Evolutionary conservation across 148 eudicot species (phyloP), one percentile per base, ranked within the genome.

Genomic region (Rhododendron molle): DNA sequence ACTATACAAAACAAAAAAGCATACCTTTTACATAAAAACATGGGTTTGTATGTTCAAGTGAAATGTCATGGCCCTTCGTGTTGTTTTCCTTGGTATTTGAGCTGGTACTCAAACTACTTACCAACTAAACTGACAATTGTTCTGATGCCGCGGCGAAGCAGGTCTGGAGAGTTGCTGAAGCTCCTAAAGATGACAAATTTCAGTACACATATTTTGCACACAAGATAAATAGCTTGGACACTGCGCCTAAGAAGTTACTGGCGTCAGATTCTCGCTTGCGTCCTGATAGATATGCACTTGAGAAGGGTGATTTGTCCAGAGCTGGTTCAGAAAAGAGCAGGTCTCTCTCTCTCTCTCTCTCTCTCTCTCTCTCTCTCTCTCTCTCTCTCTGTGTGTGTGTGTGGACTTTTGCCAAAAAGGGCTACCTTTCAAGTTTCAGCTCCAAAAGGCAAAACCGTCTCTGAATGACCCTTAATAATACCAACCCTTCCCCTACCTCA

Each of bases 181-280:
- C 88, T 78, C 98, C 98, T 16, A 44, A 82, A 88, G 92, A 91
- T 85, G 98, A 95, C 88, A 94, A 90, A 90, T 94, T 88, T 88
- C 97, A 95, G 86, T 95, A 88, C 86, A 95, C 98, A 43, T 69
- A 94, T 81, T 95, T 94, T 88, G 96, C 98, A 54, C 98, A 94
- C 88, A 95, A 95, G 88, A 74, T 95, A 36, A 95, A 95, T 87
- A 95, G 97, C 88, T 94, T 94, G 72, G 94, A 93, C 76, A 95
- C 95, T 83, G 97, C 97, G 23, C 98, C 97, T 10, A 94, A 92
- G 90, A 94, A 94, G 79, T 88, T 95, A 83, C 85, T 95, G 87
- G 90, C 94, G 26, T 95, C 98, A 36, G 98, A 95, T 91, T 94
- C 98, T 73, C 98, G 98, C 76, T 87, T 95, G 84, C 94, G 98